A percentile compares a stretch with the other conserved stretches of the same genome.
phyloP scores from a whole-genome alignment of 1,284 basidiomycete species.

The Ustilago hordei region DNA sequence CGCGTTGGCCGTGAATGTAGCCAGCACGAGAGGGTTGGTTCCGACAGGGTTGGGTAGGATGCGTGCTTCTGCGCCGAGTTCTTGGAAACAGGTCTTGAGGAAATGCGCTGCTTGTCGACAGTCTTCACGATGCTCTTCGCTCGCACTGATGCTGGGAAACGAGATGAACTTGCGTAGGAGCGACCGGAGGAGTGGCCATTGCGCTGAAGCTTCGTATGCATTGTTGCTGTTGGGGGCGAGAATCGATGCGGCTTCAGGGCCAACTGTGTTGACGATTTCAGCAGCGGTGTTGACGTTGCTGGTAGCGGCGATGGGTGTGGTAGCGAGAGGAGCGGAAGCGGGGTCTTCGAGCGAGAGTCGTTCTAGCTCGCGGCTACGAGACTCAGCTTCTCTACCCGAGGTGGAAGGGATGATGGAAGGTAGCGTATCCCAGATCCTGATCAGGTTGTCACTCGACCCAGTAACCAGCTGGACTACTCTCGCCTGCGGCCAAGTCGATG shows the following conservation, averaged over 20 bases:
- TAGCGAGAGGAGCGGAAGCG: slow-evolving; percentile 6
- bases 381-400: background rate
- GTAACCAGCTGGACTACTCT: slow-evolving; percentile 48
- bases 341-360: slow-evolving; percentile 24
- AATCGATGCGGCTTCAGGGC: slow-evolving; percentile 11
- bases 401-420: background rate
- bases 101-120: slow-evolving; percentile 66
- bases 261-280: slow-evolving; percentile 6
- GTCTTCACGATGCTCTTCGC: slow-evolving; percentile 80
- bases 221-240: slow-evolving; percentile 4
- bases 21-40: slow-evolving; percentile 63
- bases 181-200: slow-evolving; percentile 72
- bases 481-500: background rate
- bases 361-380: slow-evolving; percentile 22
- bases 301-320: slow-evolving; percentile 14
- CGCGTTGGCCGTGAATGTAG: slow-evolving; percentile 56
- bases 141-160: slow-evolving; percentile 84
- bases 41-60: slow-evolving; percentile 51
- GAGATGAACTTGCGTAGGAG: slow-evolving; percentile 87
- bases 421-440: slow-evolving; percentile 63
- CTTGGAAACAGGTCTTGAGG: slow-evolving; percentile 56
- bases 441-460: slow-evolving; percentile 55
- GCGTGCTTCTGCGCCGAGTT: slow-evolving; percentile 61
- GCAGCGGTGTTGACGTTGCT: background rate
- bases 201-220: background rate